Percentiles rank a stretch among this genome's conserved stretches.
Evolutionary conservation across 768 basidiomycete species (phyloP).

Genomic region (Mycena indigotica): DNA sequence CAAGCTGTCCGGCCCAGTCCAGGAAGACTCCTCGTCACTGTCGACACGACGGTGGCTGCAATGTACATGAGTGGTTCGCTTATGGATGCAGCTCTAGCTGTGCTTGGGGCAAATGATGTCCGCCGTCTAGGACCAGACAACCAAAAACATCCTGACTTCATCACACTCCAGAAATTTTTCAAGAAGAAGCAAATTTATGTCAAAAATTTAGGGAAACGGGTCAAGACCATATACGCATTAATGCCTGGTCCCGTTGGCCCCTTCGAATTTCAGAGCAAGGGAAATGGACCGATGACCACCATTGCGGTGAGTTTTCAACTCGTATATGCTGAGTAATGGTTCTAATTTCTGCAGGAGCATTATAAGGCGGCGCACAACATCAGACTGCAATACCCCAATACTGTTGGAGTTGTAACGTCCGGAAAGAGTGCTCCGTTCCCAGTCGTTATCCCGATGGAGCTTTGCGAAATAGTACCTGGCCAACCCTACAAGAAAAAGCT

Average conservation of each 20-base stretch:
- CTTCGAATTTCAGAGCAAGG: conserved; percentile 35
- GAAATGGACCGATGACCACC: conserved; percentile 26
- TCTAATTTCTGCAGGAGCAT: conserved; percentile 32
- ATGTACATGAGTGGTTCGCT: conserved; percentile 29
- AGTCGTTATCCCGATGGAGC: conserved; percentile 40
- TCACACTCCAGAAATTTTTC: conserved; percentile 32
- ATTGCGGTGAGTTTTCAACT: conserved; percentile 31
- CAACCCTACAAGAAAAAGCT: conserved; percentile 45
- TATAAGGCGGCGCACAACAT: conserved; percentile 33
- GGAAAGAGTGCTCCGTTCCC: conserved; percentile 24
- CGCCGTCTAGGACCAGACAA: conserved; percentile 27
- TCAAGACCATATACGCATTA: conserved; percentile 32
- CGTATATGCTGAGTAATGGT: background rate
- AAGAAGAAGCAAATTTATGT: conserved; percentile 29
- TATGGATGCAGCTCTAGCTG: conserved; percentile 27
- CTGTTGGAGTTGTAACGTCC: conserved; percentile 31
- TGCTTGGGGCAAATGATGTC: conserved; percentile 25
- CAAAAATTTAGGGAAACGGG: conserved; percentile 6
- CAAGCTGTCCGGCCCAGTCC: conserved; percentile 41
- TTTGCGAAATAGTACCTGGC: conserved; percentile 36
- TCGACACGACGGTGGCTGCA: conserved; percentile 38
- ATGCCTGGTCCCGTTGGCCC: conserved; percentile 34
- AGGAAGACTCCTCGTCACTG: conserved; percentile 33
- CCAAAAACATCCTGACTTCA: conserved; percentile 19
- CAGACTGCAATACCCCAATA: conserved; percentile 30